Evolutionary conservation across 257 asterid species (phyloP).

Genomic region (Nicotiana tabacum): DNA sequence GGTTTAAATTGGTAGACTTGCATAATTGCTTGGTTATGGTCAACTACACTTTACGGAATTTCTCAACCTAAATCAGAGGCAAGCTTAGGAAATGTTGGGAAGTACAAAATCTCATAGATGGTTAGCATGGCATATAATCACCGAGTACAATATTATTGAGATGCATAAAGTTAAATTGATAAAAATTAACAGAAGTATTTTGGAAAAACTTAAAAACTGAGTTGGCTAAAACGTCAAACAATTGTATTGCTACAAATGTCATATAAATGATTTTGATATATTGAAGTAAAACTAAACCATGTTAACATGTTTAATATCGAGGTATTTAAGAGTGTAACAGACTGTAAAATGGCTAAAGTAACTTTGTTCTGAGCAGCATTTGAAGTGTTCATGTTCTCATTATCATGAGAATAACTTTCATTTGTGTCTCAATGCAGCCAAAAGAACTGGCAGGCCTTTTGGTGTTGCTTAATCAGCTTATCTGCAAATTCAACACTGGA

Average conservation of each 20-base stretch:
- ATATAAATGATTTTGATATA: neutral
- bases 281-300: neutral
- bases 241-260: neutral
- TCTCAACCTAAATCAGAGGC: neutral
- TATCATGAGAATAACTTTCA: neutral
- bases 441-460: slow-evolving; percentile 84
- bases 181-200: neutral
- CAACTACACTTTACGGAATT: neutral
- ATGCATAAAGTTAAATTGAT: neutral
- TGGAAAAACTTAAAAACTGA: neutral
- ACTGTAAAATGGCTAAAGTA: neutral
- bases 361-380: neutral
- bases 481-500: slow-evolving; percentile 73
- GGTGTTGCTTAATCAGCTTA: slow-evolving; percentile 82
- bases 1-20: neutral
- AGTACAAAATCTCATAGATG: neutral
- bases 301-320: neutral
- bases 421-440: slow-evolving; percentile 53
- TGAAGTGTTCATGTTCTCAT: neutral
- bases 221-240: neutral
- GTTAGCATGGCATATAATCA: neutral
- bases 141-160: neutral
- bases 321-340: neutral
- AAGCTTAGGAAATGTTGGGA: neutral
- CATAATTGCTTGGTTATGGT: neutral